These are phyloP conservation scores for Fusarium sp. DNA, from an alignment of 2,329 filamentous ascomycete genomes.

Conservation along the genomic window DNA sequence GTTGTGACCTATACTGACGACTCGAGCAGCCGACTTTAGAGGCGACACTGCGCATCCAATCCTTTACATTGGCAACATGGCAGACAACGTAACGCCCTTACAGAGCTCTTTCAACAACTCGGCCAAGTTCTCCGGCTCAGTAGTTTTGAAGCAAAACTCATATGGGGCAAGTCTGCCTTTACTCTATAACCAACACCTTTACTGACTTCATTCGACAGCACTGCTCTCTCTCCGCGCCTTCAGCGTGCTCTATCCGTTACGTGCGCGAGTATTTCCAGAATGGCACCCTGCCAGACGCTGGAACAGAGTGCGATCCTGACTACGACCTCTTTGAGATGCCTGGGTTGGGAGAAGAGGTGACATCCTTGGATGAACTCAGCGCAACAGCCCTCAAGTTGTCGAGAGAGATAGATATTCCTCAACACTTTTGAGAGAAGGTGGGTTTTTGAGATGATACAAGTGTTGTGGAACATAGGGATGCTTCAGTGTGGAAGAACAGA, in stretches of 20 bases:
- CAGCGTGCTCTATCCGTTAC: conserved; percentile 60
- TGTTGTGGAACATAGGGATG: neutral
- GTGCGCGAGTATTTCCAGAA: conserved; percentile 63
- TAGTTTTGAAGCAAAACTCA: conserved; percentile 64
- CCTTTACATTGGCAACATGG: conserved; percentile 61
- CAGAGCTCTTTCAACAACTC: conserved; percentile 63
- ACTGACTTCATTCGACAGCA: conserved; percentile 58
- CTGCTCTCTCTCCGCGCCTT: conserved; percentile 63
- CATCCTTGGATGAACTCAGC: conserved; percentile 38
- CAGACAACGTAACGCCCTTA: conserved; percentile 65
- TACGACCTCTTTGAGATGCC: conserved; percentile 59
- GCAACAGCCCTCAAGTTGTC: conserved; percentile 33
- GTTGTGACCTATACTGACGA: conserved; percentile 9
- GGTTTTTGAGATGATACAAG: neutral
- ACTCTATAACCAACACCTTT: neutral
- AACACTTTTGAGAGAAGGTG: conserved; percentile 17
- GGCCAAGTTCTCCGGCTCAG: conserved; percentile 61
- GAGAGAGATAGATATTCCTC: conserved; percentile 40
- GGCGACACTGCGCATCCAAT: conserved; percentile 61
- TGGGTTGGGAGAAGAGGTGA: conserved; percentile 16
- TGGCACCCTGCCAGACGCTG: conserved; percentile 60
- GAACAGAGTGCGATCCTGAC: conserved; percentile 64
- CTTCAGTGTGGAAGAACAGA: too few species aligned
- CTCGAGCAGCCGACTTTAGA: conserved; percentile 47
- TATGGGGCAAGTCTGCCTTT: conserved; percentile 61